Percentiles rank a stretch among this genome's conserved stretches.
Evolutionary conservation across 2,329 filamentous ascomycete genomes (phyloP).

Genomic region (Cercospora sojina): DNA sequence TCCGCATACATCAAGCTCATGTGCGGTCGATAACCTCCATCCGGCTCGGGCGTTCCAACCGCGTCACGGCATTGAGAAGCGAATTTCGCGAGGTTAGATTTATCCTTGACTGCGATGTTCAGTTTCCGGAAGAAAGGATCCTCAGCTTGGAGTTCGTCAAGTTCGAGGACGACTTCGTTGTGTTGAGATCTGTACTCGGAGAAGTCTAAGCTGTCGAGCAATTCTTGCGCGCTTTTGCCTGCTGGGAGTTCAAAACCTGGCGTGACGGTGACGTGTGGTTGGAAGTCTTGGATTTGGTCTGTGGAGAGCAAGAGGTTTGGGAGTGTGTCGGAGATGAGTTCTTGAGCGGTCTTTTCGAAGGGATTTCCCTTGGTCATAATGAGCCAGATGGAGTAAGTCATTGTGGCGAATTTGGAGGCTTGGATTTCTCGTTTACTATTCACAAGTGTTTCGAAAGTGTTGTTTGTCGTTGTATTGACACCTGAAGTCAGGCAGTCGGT

Average conservation of each 20-base stretch:
- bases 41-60: constrained; percentile 14
- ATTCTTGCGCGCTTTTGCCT: constrained; percentile 25
- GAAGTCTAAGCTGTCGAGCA: constrained; percentile 23
- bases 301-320: constrained; percentile 24
- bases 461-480: not conserved
- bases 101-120: constrained; percentile 26
- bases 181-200: constrained; percentile 20
- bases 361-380: constrained; percentile 22
- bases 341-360: constrained; percentile 29
- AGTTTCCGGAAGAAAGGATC: constrained; percentile 28
- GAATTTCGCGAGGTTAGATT: constrained; percentile 22
- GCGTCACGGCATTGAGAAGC: constrained; percentile 16
- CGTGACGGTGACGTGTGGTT: constrained; percentile 28
- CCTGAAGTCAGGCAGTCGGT: not conserved
- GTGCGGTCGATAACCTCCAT: constrained; percentile 25
- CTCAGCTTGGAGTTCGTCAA: constrained; percentile 27
- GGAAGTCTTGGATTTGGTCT: constrained; percentile 19
- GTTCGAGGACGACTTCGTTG: constrained; percentile 29
- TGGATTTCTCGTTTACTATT: not conserved
- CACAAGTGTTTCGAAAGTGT: not conserved
- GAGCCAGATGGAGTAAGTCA: constrained; percentile 29
- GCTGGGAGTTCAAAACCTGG: constrained; percentile 19
- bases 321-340: constrained; percentile 30
- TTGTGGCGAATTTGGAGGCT: not conserved
- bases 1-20: constrained; percentile 28